Conservation (phyloP, 164 flowering plant genomes). For the Tinospora cordifolia region DNA sequence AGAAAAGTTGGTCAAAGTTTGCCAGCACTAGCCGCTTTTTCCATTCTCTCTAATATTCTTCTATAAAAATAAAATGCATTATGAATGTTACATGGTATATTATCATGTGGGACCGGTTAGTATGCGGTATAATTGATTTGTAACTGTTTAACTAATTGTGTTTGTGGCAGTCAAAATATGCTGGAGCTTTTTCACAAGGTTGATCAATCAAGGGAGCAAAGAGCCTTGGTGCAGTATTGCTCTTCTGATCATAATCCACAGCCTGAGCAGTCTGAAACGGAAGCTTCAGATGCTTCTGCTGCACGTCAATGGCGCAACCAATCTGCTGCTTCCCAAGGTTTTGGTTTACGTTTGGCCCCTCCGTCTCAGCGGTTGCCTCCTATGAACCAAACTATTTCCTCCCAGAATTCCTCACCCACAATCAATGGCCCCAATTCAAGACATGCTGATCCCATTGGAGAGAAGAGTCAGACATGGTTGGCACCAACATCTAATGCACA, state of each 20-base stretch:
- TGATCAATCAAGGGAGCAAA: constrained; percentile 55
- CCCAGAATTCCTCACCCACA: constrained; percentile 32
- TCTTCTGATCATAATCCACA: constrained; percentile 35
- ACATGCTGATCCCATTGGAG: constrained; percentile 29
- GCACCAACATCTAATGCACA: constrained; percentile 30
- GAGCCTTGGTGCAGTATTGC: constrained; percentile 21
- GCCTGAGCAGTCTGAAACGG: constrained; percentile 33
- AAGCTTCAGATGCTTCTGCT: constrained; percentile 41
- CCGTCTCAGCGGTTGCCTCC: constrained; percentile 49
- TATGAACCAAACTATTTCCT: constrained; percentile 29
- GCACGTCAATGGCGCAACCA: constrained; percentile 42
- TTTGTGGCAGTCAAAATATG: constrained; percentile 69
- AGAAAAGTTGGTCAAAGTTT: background rate
- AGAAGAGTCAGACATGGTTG: constrained; percentile 27
- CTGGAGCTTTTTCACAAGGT: constrained; percentile 86
- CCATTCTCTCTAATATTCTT: background rate
- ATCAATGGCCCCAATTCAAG: constrained; percentile 26
- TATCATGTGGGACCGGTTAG: background rate
- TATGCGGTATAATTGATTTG: background rate
- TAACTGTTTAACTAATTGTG: background rate
- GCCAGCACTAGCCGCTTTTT: background rate
- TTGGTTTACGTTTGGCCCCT: constrained; percentile 65
- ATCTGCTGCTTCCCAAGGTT: constrained; percentile 51
- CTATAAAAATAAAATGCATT: background rate
- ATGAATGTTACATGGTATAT: background rate